Percentiles rank a stretch among this genome's conserved stretches.
Evolutionary conservation across 2,329 filamentous ascomycete genomes (phyloP).

Genomic region (Hymenoscyphus infarciens): DNA sequence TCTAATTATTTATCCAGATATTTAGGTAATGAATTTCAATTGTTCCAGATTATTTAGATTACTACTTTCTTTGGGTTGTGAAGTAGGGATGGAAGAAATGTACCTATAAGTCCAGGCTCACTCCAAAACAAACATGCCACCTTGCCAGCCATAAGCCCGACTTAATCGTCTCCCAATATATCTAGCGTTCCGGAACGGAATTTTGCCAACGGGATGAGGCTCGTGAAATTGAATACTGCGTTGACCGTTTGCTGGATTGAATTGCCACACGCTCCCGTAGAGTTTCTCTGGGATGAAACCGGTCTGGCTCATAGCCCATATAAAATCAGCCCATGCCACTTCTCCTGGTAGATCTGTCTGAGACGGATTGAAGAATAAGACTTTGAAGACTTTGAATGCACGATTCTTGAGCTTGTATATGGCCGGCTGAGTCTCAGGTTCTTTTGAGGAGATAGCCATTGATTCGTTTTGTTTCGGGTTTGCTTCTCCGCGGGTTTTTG

Average conservation of each 20-base stretch:
- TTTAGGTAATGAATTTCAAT: too few species aligned
- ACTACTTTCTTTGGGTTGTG: too few species aligned
- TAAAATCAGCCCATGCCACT: conserved; percentile 50
- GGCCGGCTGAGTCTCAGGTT: neutral
- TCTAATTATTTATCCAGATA: too few species aligned
- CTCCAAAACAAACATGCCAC: conserved; percentile 41
- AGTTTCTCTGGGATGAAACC: conserved; percentile 55
- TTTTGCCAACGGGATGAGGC: conserved; percentile 52
- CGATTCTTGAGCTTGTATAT: conserved; percentile 37
- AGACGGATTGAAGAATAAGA: conserved; percentile 40
- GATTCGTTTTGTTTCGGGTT: neutral
- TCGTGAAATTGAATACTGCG: conserved; percentile 58
- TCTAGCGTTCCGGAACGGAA: conserved; percentile 46
- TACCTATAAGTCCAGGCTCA: neutral
- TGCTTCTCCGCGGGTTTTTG: neutral
- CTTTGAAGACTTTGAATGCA: conserved; percentile 41
- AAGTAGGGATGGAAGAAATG: too few species aligned
- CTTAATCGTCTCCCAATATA: conserved; percentile 46
- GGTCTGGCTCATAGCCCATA: conserved; percentile 47
- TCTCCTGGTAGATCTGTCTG: conserved; percentile 43
- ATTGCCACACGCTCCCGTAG: conserved; percentile 60
- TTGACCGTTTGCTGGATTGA: conserved; percentile 41
- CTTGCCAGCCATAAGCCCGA: conserved; percentile 49
- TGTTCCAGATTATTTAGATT: too few species aligned
- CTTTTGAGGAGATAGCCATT: neutral